phyloP scores from a whole-genome alignment of 2,329 filamentous ascomycete genomes.

The Dactylellina leptospora region DNA sequence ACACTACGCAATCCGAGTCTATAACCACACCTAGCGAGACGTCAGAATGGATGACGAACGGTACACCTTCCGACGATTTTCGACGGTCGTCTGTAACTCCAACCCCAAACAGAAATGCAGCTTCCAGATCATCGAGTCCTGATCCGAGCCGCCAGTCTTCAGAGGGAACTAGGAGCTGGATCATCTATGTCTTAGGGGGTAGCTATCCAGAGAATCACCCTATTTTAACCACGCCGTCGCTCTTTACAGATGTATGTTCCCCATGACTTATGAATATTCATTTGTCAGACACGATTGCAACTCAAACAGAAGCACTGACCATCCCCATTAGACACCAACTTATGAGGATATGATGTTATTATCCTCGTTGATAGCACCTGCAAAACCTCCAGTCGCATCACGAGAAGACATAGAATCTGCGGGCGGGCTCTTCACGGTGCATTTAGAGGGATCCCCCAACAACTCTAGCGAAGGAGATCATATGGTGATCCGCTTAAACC shows the following conservation, averaged over 20 bases:
- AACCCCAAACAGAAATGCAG: constrained; percentile 2
- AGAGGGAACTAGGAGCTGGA: constrained; percentile 71
- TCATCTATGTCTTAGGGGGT: constrained; percentile 76
- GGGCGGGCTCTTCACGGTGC: constrained; percentile 69
- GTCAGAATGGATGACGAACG: constrained; percentile 39
- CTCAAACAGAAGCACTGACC: not conserved
- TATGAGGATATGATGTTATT: constrained; percentile 78
- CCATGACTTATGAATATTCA: not conserved
- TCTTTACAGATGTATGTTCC: constrained; percentile 72
- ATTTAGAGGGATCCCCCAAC: constrained; percentile 1
- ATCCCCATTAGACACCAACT: constrained; percentile 65
- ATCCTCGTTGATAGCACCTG: constrained; percentile 72
- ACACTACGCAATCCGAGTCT: constrained; percentile 2
- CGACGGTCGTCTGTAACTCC: constrained; percentile 9
- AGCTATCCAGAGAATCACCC: constrained; percentile 76
- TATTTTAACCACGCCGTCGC: constrained; percentile 73
- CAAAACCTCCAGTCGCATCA: constrained; percentile 73
- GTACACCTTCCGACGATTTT: constrained; percentile 15
- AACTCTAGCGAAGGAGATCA: constrained; percentile 56
- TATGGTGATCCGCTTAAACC: constrained; percentile 50
- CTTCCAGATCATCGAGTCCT: constrained; percentile 22
- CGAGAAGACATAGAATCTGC: constrained; percentile 71
- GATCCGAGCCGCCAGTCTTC: constrained; percentile 53
- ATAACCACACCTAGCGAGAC: constrained; percentile 23
- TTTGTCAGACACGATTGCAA: not conserved